These are phyloP conservation scores for Ceratocystis lukuohia DNA, from an alignment of 2,329 filamentous ascomycete genomes.

Conservation along the genomic window DNA sequence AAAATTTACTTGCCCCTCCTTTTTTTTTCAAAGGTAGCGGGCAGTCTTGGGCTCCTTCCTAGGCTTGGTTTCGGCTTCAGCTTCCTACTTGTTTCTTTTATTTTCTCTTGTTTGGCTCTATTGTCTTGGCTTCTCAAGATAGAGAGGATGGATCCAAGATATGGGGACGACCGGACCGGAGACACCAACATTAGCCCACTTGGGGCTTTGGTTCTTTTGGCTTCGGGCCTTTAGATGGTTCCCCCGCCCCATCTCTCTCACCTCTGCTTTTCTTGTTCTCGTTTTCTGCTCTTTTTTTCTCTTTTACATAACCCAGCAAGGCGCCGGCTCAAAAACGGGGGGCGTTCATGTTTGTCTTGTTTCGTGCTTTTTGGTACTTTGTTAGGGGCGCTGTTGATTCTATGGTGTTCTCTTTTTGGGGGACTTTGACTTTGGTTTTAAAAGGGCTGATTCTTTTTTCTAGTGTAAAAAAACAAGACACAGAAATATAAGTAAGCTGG, in stretches of 20 bases:
- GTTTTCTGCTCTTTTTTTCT: background rate
- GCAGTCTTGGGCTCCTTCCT: background rate
- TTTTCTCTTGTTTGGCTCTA: background rate
- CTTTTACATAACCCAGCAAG: background rate
- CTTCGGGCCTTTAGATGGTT: constrained; percentile 8
- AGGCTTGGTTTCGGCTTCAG: background rate
- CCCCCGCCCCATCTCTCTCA: background rate
- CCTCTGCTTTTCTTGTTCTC: background rate
- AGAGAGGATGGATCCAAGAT: background rate
- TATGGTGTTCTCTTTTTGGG: background rate
- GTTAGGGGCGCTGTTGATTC: constrained; percentile 3
- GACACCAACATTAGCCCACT: background rate
- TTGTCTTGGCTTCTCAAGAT: background rate
- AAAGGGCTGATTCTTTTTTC: background rate
- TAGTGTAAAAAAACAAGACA: too few relatives aligned
- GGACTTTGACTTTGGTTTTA: background rate
- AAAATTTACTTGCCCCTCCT: constrained; percentile 8
- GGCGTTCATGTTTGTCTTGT: background rate
- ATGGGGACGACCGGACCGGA: constrained; percentile 7
- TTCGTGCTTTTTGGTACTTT: background rate
- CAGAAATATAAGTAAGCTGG: too few relatives aligned
- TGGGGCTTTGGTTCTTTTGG: background rate
- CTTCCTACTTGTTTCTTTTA: background rate
- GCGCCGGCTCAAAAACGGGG: constrained; percentile 5
- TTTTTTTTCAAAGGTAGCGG: background rate